Percentiles rank a stretch among this genome's conserved stretches.
Conservation (phyloP, 768 basidiomycete genomes). For the Pleurotus eryngii region DNA sequence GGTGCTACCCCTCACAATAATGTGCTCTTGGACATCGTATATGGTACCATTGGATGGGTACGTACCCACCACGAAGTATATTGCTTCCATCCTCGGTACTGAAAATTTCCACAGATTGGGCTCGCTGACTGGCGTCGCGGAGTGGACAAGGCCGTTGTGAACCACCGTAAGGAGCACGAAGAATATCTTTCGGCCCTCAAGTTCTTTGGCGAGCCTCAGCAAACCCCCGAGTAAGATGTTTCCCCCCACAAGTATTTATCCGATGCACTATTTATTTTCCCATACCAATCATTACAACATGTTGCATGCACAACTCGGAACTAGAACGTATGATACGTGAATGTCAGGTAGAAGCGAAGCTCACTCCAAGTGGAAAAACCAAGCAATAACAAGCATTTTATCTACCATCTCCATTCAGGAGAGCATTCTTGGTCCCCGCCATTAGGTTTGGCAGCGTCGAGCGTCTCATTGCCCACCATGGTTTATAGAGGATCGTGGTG, state of each 20-base stretch:
- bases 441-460: conserved; percentile 62
- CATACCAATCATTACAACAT: not conserved
- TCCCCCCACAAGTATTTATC: not conserved
- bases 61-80: conserved; percentile 12
- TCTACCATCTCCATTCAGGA: conserved; percentile 43
- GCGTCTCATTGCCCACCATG: conserved; percentile 55
- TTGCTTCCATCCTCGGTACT: not conserved
- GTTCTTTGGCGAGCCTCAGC: conserved; percentile 12
- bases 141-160: conserved; percentile 31
- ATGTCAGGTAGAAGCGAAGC: conserved; percentile 63
- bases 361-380: conserved; percentile 22
- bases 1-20: conserved; percentile 56
- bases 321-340: conserved; percentile 7
- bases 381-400: conserved; percentile 62
- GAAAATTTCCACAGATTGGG: conserved; percentile 26
- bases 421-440: conserved; percentile 70
- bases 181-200: conserved; percentile 26
- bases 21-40: conserved; percentile 43
- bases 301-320: too few relatives aligned
- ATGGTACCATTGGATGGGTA: conserved; percentile 40
- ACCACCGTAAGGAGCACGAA: conserved; percentile 32
- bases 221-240: not conserved
- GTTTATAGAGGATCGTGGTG: conserved; percentile 58
- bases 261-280: not conserved
- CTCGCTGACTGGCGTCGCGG: conserved; percentile 35